Evolutionary conservation across 495 filamentous ascomycete genomes (phyloP).

Genomic region (Lepraria neglecta): DNA sequence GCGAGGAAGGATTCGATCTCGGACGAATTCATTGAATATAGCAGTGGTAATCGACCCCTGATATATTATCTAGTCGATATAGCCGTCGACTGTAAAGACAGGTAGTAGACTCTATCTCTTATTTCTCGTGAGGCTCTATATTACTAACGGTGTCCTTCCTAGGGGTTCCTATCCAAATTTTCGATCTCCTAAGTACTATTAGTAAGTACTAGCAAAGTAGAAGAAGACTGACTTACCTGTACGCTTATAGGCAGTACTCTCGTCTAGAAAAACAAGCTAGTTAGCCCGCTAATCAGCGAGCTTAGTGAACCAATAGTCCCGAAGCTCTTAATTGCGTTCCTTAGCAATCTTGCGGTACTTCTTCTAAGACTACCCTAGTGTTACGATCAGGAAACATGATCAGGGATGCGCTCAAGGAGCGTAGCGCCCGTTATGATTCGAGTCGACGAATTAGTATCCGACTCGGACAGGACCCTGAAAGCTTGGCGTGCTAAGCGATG

Average conservation of each 20-base stretch:
- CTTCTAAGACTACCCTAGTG: background rate
- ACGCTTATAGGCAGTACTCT: no score
- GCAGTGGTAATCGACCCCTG: background rate
- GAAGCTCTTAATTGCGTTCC: no score
- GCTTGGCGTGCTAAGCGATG: no score
- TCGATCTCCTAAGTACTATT: background rate
- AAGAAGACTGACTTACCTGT: background rate
- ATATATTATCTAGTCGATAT: slow-evolving; percentile 1
- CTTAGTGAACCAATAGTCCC: no score
- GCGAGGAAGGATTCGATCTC: background rate
- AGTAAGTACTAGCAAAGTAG: background rate
- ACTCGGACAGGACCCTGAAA: no score
- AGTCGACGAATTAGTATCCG: no score
- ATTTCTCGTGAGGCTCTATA: background rate
- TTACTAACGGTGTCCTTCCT: background rate
- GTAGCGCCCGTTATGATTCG: no score
- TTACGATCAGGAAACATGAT: background rate
- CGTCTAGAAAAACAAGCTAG: no score
- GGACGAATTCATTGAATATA: background rate
- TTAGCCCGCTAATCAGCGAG: no score
- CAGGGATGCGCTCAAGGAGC: no score
- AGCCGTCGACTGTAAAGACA: background rate
- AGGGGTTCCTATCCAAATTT: background rate
- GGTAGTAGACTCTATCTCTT: background rate
- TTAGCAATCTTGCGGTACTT: background rate